Conservation (phyloP, 176 grass and related monocot genomes). For the Secale cereale region DNA sequence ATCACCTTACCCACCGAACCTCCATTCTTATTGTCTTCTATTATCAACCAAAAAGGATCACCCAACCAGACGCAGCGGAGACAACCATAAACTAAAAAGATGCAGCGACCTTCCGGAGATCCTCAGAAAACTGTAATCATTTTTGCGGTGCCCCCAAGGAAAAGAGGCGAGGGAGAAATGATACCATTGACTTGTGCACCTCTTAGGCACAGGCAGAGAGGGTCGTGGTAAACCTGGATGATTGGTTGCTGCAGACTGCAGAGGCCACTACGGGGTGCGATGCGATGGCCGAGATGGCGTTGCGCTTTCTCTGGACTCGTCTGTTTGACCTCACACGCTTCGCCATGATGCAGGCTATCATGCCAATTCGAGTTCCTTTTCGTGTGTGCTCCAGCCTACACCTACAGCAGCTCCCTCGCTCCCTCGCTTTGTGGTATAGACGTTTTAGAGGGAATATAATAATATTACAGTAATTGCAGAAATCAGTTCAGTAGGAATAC, state of each 20-base stretch:
- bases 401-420: conserved; percentile 28
- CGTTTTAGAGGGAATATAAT: neutral
- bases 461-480: neutral
- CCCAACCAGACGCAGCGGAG: neutral
- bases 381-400: conserved; percentile 29
- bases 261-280: neutral
- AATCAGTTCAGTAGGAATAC: neutral
- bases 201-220: neutral
- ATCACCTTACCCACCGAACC: too few relatives aligned
- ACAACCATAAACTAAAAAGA: neutral
- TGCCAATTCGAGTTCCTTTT: neutral
- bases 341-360: conserved; percentile 30
- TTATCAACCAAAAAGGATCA: neutral
- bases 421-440: neutral
- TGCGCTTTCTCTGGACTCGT: conserved; percentile 26
- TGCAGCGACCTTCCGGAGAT: neutral
- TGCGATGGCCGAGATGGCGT: neutral
- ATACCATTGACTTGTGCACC: conserved; percentile 50
- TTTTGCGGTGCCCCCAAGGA: conserved; percentile 6
- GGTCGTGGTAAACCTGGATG: conserved; percentile 28
- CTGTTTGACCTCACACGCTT: conserved; percentile 34
- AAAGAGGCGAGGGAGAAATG: conserved; percentile 21
- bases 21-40: neutral
- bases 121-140: neutral
- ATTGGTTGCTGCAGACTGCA: conserved; percentile 30